Percentiles rank a stretch among this genome's conserved stretches.
These are phyloP conservation scores for Echinosophora koreensis DNA, from an alignment of 306 rosid species.

Conservation along the genomic window DNA sequence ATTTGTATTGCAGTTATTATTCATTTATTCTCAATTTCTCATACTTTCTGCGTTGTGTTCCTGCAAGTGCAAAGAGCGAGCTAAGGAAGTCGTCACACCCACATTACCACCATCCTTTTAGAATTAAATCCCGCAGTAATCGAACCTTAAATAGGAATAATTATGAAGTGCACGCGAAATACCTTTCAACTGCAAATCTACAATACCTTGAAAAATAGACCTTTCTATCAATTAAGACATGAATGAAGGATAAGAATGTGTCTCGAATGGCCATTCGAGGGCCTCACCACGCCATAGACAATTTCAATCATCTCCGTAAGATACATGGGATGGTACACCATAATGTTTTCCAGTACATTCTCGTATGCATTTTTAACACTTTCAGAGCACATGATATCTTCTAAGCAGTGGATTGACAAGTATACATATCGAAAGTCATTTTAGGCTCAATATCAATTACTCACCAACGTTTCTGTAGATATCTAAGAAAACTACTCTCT, in stretches of 20 bases:
- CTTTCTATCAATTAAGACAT: slow-evolving; percentile 3
- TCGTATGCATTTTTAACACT: slow-evolving; percentile 26
- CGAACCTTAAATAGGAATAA: neutral
- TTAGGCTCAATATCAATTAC: slow-evolving; percentile 38
- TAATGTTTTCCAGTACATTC: slow-evolving; percentile 22
- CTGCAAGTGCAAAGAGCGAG: neutral
- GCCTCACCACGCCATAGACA: slow-evolving; percentile 2
- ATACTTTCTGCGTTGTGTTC: too few species aligned
- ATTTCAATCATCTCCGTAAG: slow-evolving; percentile 10
- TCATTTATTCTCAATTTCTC: too few species aligned
- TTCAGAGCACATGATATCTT: slow-evolving; percentile 33
- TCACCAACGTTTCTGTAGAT: slow-evolving; percentile 21
- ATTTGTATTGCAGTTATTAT: too few species aligned
- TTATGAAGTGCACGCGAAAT: neutral
- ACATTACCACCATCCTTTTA: neutral
- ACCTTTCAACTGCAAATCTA: neutral
- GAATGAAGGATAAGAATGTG: neutral
- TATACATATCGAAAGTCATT: neutral
- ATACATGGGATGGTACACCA: slow-evolving; percentile 35
- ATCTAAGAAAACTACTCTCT: slow-evolving; percentile 28
- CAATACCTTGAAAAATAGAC: neutral
- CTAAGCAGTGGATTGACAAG: slow-evolving; percentile 10
- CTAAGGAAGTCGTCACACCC: too few species aligned
- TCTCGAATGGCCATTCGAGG: neutral
- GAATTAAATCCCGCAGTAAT: neutral